Evolutionary conservation across 331 rosid species (phyloP), one percentile per base, ranked within the genome.

Genomic region (Malus hybrid): DNA sequence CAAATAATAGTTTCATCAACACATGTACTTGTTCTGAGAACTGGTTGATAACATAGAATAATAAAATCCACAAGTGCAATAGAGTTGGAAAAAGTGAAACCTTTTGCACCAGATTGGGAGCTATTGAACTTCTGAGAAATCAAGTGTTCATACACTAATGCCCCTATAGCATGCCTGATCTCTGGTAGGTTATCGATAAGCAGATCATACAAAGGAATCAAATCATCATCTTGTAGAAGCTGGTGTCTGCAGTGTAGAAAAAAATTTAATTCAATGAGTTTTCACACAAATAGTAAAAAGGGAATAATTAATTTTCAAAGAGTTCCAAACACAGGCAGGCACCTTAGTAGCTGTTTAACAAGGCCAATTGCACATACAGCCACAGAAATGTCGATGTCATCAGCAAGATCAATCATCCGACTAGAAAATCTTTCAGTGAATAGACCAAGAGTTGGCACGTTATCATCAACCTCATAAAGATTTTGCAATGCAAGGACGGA

Each of bases 331-430:
- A 57, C 46, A 70, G 18, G 32, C 46, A 76, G 33, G 71, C 69
- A 92, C 99, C 97, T 92, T 60, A 94, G 81, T n/a, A 94, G 85
- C 81, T 92, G 96, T 81, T 88, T 94, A 44, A 94, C 97, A 87
- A 94, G 99, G 70, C 95, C 96, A 79, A 92, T 92, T 79, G 96
- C 99, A 67, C 88, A 88, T 75, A 92, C 96, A 78, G 97, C 96
- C 75, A 92, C 99, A 80, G 97, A 83, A 78, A 87, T 88, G 73
- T 94, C 99, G 74, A 86, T 84, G 84, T 94, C 97, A 81, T 90
- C 97, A 56, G 99, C 99, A 86, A 94, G 94, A 83, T 92, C 99
- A 73, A 92, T 94, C 99, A 94, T 94, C 73, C 96, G 87, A 71
- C 87, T 85, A 34, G 99, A 91, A 88, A 94, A 94, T 81, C 99